Base-by-base conservation (phyloP, 2,329 filamentous ascomycete genomes). In the Aspergillus sp. region DNA sequence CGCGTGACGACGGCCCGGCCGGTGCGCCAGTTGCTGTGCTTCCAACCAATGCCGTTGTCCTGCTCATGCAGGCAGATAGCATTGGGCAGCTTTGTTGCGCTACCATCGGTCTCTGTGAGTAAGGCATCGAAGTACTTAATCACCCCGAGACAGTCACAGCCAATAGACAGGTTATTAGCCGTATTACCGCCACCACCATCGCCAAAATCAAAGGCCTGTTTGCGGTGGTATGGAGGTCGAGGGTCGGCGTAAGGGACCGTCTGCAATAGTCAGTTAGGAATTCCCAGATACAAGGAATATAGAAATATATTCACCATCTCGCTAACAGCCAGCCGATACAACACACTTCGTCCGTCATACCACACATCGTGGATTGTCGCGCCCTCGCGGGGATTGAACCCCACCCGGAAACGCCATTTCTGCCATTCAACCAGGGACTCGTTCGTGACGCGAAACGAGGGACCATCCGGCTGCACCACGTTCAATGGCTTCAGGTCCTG, bases 131-230 rank as follows among this genome's bases (percentile, higher is more conserved):
- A 78, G 49, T 83, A 83, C 60, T 84, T 82, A 58, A 85, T 85
- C 2, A 78, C 74, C 5, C 85, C 84, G 0, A 88, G 72, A 58
- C 84, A 66, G 45, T 66, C 63, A 37, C 64, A 66, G 0, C 62
- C 63, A 3, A 66, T 55, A 0, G 63, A 66, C 83, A 88, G 73
- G 53, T 86, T 85, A 60, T 88, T 88, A 13, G 82, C 81, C 43
- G 76, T 80, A 43, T 80, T 76, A 1, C 85, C 85, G 20, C 81
- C 79, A 4, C 84, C 84, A 7, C 78, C 81, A 49, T 88, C 83
- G 6, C 85, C 85, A 50, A 88, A 79, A 56, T 88, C 84, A 56
- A 88, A 87, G 0, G 84, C 84, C 46, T 83, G 80, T 62, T 88
- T 88, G 38, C 83, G 76, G 45, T 84, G 81, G 60, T 80, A 86